A percentile compares a stretch with the other conserved stretches of the same genome.
phyloP scores from a whole-genome alignment of 495 filamentous ascomycete genomes.

The Bryoglossum gracile region DNA sequence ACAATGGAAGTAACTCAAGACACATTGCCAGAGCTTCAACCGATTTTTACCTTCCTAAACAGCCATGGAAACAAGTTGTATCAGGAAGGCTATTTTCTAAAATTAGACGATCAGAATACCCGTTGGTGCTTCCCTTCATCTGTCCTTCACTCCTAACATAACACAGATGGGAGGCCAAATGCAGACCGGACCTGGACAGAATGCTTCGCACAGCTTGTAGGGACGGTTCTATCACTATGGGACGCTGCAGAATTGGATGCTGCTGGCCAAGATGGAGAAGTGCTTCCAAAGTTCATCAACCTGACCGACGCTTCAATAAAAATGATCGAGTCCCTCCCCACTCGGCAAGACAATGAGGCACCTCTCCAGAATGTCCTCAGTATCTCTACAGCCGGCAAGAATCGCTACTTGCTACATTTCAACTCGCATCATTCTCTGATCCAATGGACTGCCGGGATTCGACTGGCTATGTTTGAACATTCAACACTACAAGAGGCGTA shows the following conservation, averaged over 20 bases:
- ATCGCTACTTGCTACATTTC: constrained; percentile 93
- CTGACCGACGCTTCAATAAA: constrained; percentile 94
- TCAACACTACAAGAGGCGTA: constrained; percentile 92
- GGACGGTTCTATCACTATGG: constrained; percentile 92
- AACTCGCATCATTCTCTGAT: constrained; percentile 87
- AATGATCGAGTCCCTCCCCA: constrained; percentile 91
- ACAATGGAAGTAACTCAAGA: constrained; percentile 76
- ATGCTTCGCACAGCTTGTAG: constrained; percentile 94
- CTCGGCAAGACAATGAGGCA: constrained; percentile 62
- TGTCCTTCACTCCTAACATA: constrained; percentile 21
- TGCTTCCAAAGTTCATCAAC: constrained; percentile 93
- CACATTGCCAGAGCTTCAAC: constrained; percentile 85
- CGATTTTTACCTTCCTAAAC: constrained; percentile 90
- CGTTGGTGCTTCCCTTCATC: constrained; percentile 44
- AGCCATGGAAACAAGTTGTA: constrained; percentile 95
- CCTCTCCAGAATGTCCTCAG: constrained; percentile 90
- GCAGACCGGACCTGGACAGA: constrained; percentile 87
- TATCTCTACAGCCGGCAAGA: constrained; percentile 89
- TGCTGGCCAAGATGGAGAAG: constrained; percentile 73
- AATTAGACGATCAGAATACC: constrained; percentile 85
- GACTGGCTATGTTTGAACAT: constrained; percentile 92
- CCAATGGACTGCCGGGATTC: constrained; percentile 94
- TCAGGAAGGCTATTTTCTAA: constrained; percentile 95
- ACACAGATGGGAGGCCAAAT: constrained; percentile 77
- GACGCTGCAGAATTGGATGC: constrained; percentile 90